Percentiles rank a stretch among this genome's conserved stretches.
Conservation (phyloP, 768 basidiomycete species). For the Leucosporidium scottii region DNA sequence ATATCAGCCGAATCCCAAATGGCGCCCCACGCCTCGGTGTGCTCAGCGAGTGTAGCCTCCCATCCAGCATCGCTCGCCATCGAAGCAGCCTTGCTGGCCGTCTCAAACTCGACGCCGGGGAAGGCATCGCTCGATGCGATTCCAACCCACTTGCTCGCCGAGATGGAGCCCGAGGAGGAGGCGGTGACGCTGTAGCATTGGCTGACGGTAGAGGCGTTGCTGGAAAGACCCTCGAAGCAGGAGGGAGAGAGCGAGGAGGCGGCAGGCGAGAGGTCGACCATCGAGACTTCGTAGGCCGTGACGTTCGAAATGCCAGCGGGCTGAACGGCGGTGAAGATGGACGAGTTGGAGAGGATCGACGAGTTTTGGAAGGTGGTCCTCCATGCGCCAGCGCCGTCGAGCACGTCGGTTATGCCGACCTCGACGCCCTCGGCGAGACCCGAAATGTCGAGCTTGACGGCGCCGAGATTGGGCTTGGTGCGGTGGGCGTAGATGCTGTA, state of each 20-base stretch:
- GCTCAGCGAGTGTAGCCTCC: too few relatives aligned
- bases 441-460: slow-evolving; percentile 11
- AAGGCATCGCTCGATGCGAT: slow-evolving; percentile 29
- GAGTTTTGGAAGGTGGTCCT: slow-evolving; percentile 19
- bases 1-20: too few relatives aligned
- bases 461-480: slow-evolving; percentile 16
- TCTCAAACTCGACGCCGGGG: slow-evolving; percentile 12
- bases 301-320: slow-evolving; percentile 29
- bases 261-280: slow-evolving; percentile 1
- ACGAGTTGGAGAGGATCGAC: slow-evolving; percentile 1
- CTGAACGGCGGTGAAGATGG: slow-evolving; percentile 21
- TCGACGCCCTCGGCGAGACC: neutral
- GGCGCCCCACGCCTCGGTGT: too few relatives aligned
- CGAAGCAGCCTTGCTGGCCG: neutral
- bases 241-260: neutral
- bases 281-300: slow-evolving; percentile 22
- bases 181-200: slow-evolving; percentile 22
- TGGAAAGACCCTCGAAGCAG: slow-evolving; percentile 3
- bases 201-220: slow-evolving; percentile 17
- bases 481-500: slow-evolving; percentile 28
- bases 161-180: neutral
- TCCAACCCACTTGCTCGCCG: slow-evolving; percentile 28
- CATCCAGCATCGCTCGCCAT: too few relatives aligned
- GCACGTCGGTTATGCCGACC: slow-evolving; percentile 26
- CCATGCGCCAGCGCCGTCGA: slow-evolving; percentile 28